These are phyloP conservation scores for Sporopachydermia quercuum DNA, from an alignment of 805 yeast species.

Conservation along the genomic window DNA sequence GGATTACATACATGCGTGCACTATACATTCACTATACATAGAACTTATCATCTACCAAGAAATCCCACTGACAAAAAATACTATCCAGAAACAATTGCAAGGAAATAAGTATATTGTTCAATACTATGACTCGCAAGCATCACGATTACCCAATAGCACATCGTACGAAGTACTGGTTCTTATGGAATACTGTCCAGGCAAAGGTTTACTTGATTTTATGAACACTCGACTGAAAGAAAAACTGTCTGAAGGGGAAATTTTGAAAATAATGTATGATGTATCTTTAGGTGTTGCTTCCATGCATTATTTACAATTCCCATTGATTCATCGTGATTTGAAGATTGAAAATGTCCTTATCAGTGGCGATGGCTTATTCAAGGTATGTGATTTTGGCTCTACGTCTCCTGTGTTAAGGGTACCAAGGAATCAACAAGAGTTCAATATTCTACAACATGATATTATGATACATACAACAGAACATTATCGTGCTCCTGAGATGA, in stretches of 20 bases:
- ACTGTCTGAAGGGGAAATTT: slow-evolving; percentile 51
- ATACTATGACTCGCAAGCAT: slow-evolving; percentile 67
- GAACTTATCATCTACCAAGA: too few species aligned
- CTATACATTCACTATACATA: too few species aligned
- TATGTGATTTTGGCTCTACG: slow-evolving; percentile 77
- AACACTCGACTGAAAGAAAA: slow-evolving; percentile 53
- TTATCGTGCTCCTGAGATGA: slow-evolving; percentile 75
- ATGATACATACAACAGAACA: slow-evolving; percentile 76
- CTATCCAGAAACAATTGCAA: slow-evolving; percentile 28
- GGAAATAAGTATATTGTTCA: slow-evolving; percentile 45
- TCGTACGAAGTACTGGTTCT: slow-evolving; percentile 59
- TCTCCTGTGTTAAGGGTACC: slow-evolving; percentile 53
- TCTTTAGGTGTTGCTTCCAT: slow-evolving; percentile 65
- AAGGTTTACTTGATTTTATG: slow-evolving; percentile 71
- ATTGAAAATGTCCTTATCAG: slow-evolving; percentile 68
- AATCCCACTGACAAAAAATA: too few species aligned
- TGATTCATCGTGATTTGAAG: slow-evolving; percentile 68
- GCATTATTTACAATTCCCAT: slow-evolving; percentile 58
- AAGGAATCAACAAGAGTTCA: slow-evolving; percentile 41
- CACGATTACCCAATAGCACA: slow-evolving; percentile 32
- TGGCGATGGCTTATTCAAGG: slow-evolving; percentile 40
- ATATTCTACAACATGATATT: slow-evolving; percentile 48
- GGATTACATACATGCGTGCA: too few species aligned
- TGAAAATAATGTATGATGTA: slow-evolving; percentile 53
- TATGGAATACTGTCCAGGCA: slow-evolving; percentile 68